phyloP scores from a whole-genome alignment of 257 asterid genomes.

The Penstemon eatonii region DNA sequence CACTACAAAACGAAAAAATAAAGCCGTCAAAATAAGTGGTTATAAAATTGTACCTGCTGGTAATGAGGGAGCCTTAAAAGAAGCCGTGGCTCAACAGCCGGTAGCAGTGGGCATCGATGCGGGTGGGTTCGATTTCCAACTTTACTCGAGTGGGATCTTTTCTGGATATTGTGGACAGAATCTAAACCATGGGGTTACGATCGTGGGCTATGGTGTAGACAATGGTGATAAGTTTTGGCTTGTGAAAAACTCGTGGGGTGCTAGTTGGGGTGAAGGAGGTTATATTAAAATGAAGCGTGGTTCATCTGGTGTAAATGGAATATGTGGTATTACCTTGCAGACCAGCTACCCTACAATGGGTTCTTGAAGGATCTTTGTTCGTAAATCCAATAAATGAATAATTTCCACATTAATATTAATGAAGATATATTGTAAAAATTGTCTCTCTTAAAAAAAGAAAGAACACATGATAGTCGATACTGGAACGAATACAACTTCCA shows the following conservation, averaged over 20 bases:
- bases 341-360: constrained; percentile 58
- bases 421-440: neutral
- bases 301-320: constrained; percentile 30
- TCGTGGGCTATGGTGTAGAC: constrained; percentile 57
- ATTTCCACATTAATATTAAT: constrained; percentile 12
- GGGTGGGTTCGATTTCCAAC: constrained; percentile 39
- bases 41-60: constrained; percentile 35
- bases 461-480: too few species aligned
- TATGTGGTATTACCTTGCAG: constrained; percentile 52
- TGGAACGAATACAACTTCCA: too few species aligned
- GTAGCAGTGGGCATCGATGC: constrained; percentile 65
- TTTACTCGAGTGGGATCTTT: constrained; percentile 55
- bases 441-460: neutral
- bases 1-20: constrained; percentile 9
- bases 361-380: constrained; percentile 22
- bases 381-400: constrained; percentile 13
- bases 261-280: constrained; percentile 59
- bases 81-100: constrained; percentile 63
- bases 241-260: constrained; percentile 76
- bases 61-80: constrained; percentile 44
- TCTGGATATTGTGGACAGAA: constrained; percentile 42
- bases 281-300: constrained; percentile 51
- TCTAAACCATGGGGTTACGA: constrained; percentile 55
- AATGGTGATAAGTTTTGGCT: constrained; percentile 53
- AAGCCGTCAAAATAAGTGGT: constrained; percentile 48